Evolutionary conservation across 805 yeast species (phyloP), one percentile per base, ranked within the genome.

Genomic region (Hanseniaspora clermontiae): DNA sequence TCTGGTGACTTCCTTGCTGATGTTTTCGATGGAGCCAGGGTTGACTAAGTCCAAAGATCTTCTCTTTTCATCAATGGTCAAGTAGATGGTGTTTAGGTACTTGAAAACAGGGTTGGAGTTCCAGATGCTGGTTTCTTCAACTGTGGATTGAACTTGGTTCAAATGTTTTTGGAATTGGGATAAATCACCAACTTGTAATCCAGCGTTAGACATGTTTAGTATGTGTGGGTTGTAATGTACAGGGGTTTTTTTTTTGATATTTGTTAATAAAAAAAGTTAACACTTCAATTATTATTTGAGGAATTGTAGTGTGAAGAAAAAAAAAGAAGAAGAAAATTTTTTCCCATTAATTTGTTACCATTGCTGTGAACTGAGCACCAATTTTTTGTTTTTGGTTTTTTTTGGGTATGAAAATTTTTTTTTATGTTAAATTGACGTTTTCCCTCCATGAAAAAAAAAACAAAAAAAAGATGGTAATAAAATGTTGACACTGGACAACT

Each of bases 21-120:
- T 76, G 74, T 88, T 87, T 75, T 90, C 97, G 70, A 88, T 81
- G 61, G 96, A 84, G 63, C 97, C 97, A 58, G 98, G 98, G 74
- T 89, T 87, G 64, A 80, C 73, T 69, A 93, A 80, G 57, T 89
- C 88, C 62, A 90, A 76, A 8, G 91, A 80, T 59, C 79, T 77
- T 70, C 97, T 82, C 70, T 89, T 95, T 63, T 82, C 83, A 60
- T 81, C 72, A 59, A 89, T 77, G 62, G 82, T 78, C 65, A 74
- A 77, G 70, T 87, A 84, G 60, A 83, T 85, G 66, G 84, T 86
- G 68, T 85, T 81, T 63, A 85, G 74, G 72, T 82, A 87, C 58
- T 86, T 80, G 66, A 84, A 84, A 49, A 87, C 79, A 52, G 96
- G 95, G 72, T 86, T 86, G 45, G 88, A 79, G 6, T 87, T 78